Evolutionary conservation across 1,284 basidiomycete genomes (phyloP).

Genomic region (Garcileccinum viscosum): DNA sequence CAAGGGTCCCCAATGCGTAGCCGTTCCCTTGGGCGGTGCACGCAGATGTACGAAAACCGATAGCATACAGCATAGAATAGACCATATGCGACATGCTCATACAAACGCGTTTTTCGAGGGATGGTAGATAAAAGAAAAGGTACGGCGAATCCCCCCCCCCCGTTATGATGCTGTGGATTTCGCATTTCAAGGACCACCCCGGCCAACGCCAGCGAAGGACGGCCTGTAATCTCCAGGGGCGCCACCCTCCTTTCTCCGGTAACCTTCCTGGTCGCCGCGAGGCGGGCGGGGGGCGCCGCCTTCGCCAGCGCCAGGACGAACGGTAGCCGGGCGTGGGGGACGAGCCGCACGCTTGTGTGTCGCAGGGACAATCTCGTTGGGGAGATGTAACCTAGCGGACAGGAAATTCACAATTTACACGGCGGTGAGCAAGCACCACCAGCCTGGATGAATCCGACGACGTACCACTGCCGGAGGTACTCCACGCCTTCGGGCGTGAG

Average conservation of each 20-base stretch:
- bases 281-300: constrained; percentile 86
- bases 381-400: constrained; percentile 83
- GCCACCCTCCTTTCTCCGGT: constrained; percentile 85
- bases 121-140: not conserved
- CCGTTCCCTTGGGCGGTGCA: too few species aligned
- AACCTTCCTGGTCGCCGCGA: constrained; percentile 88
- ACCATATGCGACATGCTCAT: constrained; percentile 45
- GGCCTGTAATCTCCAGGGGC: constrained; percentile 84
- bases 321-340: constrained; percentile 72
- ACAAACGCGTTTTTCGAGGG: constrained; percentile 47
- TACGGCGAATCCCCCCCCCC: not conserved
- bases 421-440: not conserved
- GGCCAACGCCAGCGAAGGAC: constrained; percentile 85
- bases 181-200: constrained; percentile 78
- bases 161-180: constrained; percentile 46
- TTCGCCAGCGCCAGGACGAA: constrained; percentile 68
- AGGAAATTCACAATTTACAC: not conserved
- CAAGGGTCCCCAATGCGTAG: constrained; percentile 25
- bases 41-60: constrained; percentile 21
- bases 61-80: constrained; percentile 45
- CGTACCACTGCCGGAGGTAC: constrained; percentile 71
- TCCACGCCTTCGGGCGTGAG: too few species aligned
- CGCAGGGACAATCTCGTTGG: constrained; percentile 90
- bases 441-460: constrained; percentile 15
- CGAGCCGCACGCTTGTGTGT: constrained; percentile 94